Evolutionary conservation across 305 asterid genomes (phyloP), one percentile per base, ranked within the genome.

Genomic region (Coffea humblotiana): DNA sequence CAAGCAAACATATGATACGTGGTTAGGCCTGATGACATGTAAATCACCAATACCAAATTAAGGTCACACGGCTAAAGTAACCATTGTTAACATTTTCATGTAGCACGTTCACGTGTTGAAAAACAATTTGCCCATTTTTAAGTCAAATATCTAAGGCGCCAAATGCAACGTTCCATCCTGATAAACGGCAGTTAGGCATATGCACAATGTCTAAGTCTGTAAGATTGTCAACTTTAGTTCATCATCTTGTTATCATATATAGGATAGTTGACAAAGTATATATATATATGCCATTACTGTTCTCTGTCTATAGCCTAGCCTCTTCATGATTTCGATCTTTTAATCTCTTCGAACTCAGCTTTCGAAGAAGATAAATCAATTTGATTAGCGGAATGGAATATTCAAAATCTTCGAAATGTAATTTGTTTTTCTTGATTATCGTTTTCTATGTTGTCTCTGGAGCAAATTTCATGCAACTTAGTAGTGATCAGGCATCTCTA

Each of bases 11-110:
- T 76, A 49, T 58, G 56, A 56, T 74, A 74, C 64, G 52, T 78
- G 77, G 89, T 93, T 90, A 90, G 97, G 96, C 91, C 90, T 89
- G 79, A 83, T 91, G 94, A 89, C 97, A 91, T 91, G 92, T 89
- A 88, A 87, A 87, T 88, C 92, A 88, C 90, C 85, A 71, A 82
- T 91, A 88, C 90, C 85, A 71, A 82, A 64, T 67, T 40, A 40
- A 3, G 43, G n/a, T 74, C 71, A 66, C 40, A 52, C n/a, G 48
- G 23, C 10, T 63, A 66, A 66, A 32, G 37, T 49, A 66, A n/a
- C 35, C 43, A 68, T 19, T 32, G n/a, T 10, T 35, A 45, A 45
- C 65, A 37, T 67, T 63, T 81, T 47, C 75, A 63, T 66, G n/a
- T 67, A 54, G 19, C 78, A 58, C 35, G 56, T 86, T 56, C 88